Percentiles rank a stretch among this genome's conserved stretches.
Evolutionary conservation across 2,329 filamentous ascomycete species (phyloP).

Genomic region (Epichloe sp.): DNA sequence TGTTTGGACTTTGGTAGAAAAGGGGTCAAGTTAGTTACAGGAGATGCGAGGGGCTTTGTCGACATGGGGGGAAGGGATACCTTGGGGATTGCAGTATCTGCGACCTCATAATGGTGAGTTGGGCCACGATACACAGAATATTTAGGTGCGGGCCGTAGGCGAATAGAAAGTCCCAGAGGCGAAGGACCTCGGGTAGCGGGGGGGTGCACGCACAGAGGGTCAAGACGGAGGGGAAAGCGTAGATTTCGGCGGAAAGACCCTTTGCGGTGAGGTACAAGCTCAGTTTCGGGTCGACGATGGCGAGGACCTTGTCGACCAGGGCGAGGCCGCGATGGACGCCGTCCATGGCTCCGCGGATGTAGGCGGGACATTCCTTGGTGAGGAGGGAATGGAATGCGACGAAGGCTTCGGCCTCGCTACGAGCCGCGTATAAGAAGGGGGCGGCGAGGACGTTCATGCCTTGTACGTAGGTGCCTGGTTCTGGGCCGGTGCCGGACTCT

Average conservation of each 20-base stretch:
- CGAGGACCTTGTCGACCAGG: conserved; percentile 81
- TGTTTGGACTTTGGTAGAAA: conserved; percentile 59
- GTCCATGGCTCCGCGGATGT: conserved; percentile 92
- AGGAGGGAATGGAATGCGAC: conserved; percentile 80
- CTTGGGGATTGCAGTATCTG: conserved; percentile 73
- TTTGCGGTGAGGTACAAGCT: conserved; percentile 74
- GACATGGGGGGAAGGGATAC: conserved; percentile 30
- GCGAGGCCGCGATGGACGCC: conserved; percentile 87
- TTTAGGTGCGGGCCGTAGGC: conserved; percentile 93
- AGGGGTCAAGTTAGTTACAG: conserved; percentile 12
- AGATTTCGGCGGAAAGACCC: conserved; percentile 83
- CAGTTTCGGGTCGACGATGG: conserved; percentile 82
- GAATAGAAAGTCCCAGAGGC: conserved; percentile 94
- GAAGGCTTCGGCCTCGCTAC: conserved; percentile 90
- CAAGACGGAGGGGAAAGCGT: conserved; percentile 88
- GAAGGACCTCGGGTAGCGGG: conserved; percentile 86
- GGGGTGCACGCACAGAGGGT: conserved; percentile 90
- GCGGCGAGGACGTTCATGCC: conserved; percentile 98
- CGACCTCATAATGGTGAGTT: conserved; percentile 77
- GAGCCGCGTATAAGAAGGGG: conserved; percentile 86
- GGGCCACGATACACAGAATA: conserved; percentile 90
- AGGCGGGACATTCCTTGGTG: conserved; percentile 78
- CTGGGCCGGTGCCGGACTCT: conserved; percentile 40
- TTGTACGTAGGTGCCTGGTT: conserved; percentile 85
- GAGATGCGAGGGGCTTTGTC: no score